phyloP scores from a whole-genome alignment of 1,139 yeast species.

The Arxiozyma heterogenica region DNA sequence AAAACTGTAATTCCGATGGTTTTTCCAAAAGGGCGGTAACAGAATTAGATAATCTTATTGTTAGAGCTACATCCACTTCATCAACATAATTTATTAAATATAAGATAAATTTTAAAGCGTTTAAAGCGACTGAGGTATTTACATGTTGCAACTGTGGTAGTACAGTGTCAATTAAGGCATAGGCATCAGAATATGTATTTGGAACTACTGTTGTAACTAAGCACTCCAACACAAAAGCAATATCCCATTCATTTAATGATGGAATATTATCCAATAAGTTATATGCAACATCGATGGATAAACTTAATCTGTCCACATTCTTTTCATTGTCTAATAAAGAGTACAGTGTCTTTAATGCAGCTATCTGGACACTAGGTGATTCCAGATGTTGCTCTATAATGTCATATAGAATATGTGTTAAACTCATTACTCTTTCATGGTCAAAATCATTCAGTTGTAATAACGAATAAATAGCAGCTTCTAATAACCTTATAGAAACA shows the following conservation, averaged over 20 bases:
- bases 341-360: constrained; percentile 61
- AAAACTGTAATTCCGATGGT: constrained; percentile 77
- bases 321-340: constrained; percentile 49
- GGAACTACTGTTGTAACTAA: constrained; percentile 62
- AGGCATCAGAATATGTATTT: constrained; percentile 54
- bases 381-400: constrained; percentile 53
- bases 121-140: constrained; percentile 73
- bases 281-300: constrained; percentile 17
- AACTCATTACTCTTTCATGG: constrained; percentile 35
- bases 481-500: constrained; percentile 45
- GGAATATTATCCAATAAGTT: constrained; percentile 19
- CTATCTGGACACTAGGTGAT: constrained; percentile 55
- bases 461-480: constrained; percentile 61
- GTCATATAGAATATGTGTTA: constrained; percentile 41
- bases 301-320: constrained; percentile 29
- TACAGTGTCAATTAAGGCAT: constrained; percentile 55
- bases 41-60: constrained; percentile 61
- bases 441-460: constrained; percentile 59
- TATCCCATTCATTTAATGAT: constrained; percentile 63
- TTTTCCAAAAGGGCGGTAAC: constrained; percentile 63
- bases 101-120: constrained; percentile 61
- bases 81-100: constrained; percentile 65
- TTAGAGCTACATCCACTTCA: constrained; percentile 33
- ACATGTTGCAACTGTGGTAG: constrained; percentile 73
- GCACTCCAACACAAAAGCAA: constrained; percentile 58